A percentile compares a stretch with the other conserved stretches of the same genome.
Evolutionary conservation across 805 yeast species (phyloP).

Genomic region (Teunomyces pallodes): DNA sequence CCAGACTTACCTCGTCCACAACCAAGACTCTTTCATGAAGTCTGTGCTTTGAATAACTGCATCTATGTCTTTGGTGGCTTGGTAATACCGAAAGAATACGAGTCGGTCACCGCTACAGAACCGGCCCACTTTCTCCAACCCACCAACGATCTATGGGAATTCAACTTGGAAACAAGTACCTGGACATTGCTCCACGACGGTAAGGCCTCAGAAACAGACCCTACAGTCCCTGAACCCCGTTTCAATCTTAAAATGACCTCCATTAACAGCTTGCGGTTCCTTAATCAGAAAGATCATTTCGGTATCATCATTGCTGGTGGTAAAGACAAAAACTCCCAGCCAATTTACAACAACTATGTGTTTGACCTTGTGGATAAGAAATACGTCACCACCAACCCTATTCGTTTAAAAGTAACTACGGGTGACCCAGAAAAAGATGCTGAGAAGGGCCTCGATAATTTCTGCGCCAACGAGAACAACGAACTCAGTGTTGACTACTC

Average conservation of each 20-base stretch:
- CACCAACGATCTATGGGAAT: constrained; percentile 68
- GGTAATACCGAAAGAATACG: constrained; percentile 22
- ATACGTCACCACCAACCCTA: constrained; percentile 24
- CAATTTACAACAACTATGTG: constrained; percentile 32
- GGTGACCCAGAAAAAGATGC: constrained; percentile 12
- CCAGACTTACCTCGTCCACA: constrained; percentile 24
- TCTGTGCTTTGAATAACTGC: constrained; percentile 48
- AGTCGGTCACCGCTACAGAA: constrained; percentile 35
- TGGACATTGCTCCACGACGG: constrained; percentile 55
- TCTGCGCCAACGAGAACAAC: constrained; percentile 15
- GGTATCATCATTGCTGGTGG: constrained; percentile 60
- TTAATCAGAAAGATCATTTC: constrained; percentile 38
- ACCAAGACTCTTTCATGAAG: constrained; percentile 60
- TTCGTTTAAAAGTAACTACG: constrained; percentile 14
- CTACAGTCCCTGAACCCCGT: constrained; percentile 35
- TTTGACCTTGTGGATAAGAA: constrained; percentile 45
- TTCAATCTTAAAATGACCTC: constrained; percentile 53
- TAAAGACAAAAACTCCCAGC: constrained; percentile 31
- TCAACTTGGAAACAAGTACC: constrained; percentile 47
- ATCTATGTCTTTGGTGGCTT: constrained; percentile 69
- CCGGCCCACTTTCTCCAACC: constrained; percentile 30
- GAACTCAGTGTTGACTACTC: constrained; percentile 29
- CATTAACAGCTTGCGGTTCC: constrained; percentile 35
- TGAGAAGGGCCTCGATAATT: constrained; percentile 10
- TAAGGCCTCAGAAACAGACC: constrained; percentile 15